Percentiles rank a stretch among this genome's conserved stretches.
Evolutionary conservation across 2,329 filamentous ascomycete genomes (phyloP).

Genomic region (Curvularia eragrostidis): DNA sequence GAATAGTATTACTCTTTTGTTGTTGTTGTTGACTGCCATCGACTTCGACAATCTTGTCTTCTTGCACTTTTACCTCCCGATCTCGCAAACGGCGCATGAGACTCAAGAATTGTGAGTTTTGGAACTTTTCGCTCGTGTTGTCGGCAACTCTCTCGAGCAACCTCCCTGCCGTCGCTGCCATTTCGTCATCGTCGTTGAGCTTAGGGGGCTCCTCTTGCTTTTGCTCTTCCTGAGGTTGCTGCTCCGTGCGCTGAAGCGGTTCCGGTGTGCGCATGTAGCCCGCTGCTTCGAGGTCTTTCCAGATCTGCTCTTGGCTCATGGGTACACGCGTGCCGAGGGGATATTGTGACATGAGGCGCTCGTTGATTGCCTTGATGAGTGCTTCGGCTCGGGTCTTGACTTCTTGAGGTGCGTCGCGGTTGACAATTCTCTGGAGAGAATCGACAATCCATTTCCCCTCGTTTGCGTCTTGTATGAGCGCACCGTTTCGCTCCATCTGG

Average conservation of each 20-base stretch:
- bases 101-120: conserved; percentile 75
- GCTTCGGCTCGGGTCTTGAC: conserved; percentile 34
- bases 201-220: conserved; percentile 32
- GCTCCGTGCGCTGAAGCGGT: conserved; percentile 21
- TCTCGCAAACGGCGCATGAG: conserved; percentile 79
- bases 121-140: conserved; percentile 76
- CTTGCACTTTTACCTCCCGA: conserved; percentile 73
- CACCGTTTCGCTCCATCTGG: conserved; percentile 33
- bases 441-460: conserved; percentile 46
- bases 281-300: conserved; percentile 40
- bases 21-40: conserved; percentile 27
- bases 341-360: conserved; percentile 47
- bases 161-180: conserved; percentile 74
- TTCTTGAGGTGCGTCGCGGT: conserved; percentile 34
- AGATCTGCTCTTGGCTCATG: conserved; percentile 34
- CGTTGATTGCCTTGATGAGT: conserved; percentile 43
- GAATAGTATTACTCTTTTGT: background rate
- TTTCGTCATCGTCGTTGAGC: conserved; percentile 65
- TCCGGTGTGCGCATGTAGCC: conserved; percentile 37
- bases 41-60: conserved; percentile 69
- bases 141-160: conserved; percentile 72
- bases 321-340: conserved; percentile 33
- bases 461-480: conserved; percentile 37
- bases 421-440: conserved; percentile 37
- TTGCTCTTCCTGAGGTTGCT: conserved; percentile 40